Evolutionary conservation across 2,329 filamentous ascomycete species (phyloP).

Genomic region (Akanthomyces lecanii): DNA sequence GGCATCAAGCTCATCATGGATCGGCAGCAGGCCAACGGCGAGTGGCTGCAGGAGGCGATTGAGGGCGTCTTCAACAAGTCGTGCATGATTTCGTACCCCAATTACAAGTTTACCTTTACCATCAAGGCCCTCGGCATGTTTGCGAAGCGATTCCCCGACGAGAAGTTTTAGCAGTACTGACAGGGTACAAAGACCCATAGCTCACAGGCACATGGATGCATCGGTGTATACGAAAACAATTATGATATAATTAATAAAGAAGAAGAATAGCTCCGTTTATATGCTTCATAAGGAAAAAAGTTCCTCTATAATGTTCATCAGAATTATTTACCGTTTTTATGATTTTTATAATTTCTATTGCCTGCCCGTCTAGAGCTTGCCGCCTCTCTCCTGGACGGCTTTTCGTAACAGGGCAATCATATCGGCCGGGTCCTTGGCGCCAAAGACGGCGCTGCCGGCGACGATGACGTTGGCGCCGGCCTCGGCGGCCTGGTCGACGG

Average conservation of each 20-base stretch:
- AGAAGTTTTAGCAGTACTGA: conserved; percentile 40
- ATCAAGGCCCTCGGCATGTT: conserved; percentile 94
- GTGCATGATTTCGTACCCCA: conserved; percentile 98
- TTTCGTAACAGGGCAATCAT: conserved; percentile 80
- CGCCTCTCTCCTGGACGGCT: conserved; percentile 62
- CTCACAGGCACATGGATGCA: not conserved
- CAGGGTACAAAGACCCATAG: not conserved
- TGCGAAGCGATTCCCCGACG: conserved; percentile 65
- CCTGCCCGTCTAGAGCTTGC: conserved; percentile 32
- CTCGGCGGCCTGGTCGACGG: conserved; percentile 89
- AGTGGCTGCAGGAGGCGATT: conserved; percentile 93
- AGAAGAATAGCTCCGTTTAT: conserved; percentile 1
- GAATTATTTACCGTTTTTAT: not conserved
- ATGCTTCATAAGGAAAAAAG: not conserved
- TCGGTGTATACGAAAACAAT: not conserved
- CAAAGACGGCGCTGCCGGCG: conserved; percentile 92
- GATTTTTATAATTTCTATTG: not conserved
- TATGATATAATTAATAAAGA: not conserved
- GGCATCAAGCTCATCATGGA: conserved; percentile 79
- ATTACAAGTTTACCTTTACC: conserved; percentile 96
- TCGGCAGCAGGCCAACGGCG: conserved; percentile 81
- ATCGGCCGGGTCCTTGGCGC: conserved; percentile 79
- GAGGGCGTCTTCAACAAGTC: conserved; percentile 99
- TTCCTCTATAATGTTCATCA: not conserved
- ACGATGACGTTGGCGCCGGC: conserved; percentile 98